Evolutionary conservation across 345 rosid species (phyloP).

Genomic region (Pistacia vera): DNA sequence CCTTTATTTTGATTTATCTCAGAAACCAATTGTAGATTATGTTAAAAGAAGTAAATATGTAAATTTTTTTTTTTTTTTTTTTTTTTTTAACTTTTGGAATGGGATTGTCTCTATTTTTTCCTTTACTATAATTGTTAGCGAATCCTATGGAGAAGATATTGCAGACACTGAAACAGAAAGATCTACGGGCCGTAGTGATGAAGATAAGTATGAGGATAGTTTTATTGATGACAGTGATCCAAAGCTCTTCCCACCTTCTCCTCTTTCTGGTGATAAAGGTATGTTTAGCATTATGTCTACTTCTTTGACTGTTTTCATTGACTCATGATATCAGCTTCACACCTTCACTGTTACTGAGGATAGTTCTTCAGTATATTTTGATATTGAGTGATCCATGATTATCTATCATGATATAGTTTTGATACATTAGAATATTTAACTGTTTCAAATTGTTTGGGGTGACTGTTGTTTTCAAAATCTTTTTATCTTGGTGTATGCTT

Average conservation of each 20-base stretch:
- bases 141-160: constrained; percentile 72
- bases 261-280: constrained; percentile 42
- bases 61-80: no score
- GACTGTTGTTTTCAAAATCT: not conserved
- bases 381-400: not conserved
- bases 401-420: not conserved
- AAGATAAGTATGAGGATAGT: constrained; percentile 67
- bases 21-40: not conserved
- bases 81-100: not conserved
- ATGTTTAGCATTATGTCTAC: constrained; percentile 9
- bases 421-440: not conserved
- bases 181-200: constrained; percentile 35
- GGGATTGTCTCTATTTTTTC: not conserved
- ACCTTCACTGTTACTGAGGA: not conserved
- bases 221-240: constrained; percentile 68
- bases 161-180: constrained; percentile 56
- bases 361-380: not conserved
- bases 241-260: constrained; percentile 26
- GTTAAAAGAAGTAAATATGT: not conserved
- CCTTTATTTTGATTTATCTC: not conserved
- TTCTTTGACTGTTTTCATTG: not conserved
- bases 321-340: constrained; percentile 6
- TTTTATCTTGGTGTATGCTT: not conserved
- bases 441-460: not conserved
- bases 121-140: constrained; percentile 41